These are phyloP conservation scores for Saccharomycopsis schoenii DNA, from an alignment of 805 yeast genomes.

Conservation along the genomic window DNA sequence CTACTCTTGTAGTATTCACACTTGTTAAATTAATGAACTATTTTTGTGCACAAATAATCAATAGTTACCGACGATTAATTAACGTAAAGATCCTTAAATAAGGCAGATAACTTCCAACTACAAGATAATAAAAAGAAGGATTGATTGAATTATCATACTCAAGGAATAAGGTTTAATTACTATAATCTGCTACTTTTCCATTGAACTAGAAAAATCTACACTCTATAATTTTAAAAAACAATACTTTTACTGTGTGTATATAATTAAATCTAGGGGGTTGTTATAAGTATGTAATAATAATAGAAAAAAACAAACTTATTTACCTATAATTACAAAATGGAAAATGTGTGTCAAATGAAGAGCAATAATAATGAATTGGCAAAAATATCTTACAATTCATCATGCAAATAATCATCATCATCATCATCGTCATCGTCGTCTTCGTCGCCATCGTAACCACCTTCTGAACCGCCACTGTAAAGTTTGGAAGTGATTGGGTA, in stretches of 20 bases:
- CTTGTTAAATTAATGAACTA: too few relatives aligned
- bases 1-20: too few relatives aligned
- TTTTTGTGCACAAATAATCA: too few relatives aligned
- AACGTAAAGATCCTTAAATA: too few relatives aligned
- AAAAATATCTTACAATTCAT: constrained; percentile 40
- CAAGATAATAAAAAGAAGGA: too few relatives aligned
- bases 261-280: neutral
- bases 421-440: constrained; percentile 32
- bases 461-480: constrained; percentile 49
- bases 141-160: too few relatives aligned
- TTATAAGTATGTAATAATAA: neutral
- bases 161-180: too few relatives aligned
- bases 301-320: neutral
- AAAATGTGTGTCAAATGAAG: neutral
- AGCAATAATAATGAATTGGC: neutral
- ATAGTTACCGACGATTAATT: too few relatives aligned
- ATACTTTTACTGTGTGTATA: neutral
- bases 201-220: too few relatives aligned
- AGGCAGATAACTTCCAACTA: too few relatives aligned
- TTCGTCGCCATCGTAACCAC: constrained; percentile 44
- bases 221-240: too few relatives aligned
- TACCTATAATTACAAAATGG: constrained; percentile 1
- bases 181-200: too few relatives aligned
- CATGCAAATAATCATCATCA: constrained; percentile 50
- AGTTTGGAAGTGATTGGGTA: constrained; percentile 89